phyloP scores from a whole-genome alignment of 164 flowering plant genomes.

The Piper betle region DNA sequence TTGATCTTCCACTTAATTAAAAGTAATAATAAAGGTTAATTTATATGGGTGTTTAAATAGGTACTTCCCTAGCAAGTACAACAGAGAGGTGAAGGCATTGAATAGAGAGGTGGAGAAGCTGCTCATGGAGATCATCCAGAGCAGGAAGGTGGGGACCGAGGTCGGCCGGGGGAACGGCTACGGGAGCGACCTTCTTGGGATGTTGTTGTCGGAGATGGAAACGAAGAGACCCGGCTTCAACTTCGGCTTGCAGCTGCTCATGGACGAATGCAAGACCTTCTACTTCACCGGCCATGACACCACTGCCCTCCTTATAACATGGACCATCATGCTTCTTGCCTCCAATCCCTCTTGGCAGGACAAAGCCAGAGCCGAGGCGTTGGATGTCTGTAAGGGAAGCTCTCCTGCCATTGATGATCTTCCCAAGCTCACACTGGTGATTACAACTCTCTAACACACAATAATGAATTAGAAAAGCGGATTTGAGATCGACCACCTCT shows the following conservation, averaged over 20 bases:
- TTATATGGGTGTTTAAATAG: constrained; percentile 14
- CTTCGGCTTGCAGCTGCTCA: constrained; percentile 1
- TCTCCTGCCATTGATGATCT: constrained; percentile 63
- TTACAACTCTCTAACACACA: no score
- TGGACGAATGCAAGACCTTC: constrained; percentile 26
- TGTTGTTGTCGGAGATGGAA: constrained; percentile 1
- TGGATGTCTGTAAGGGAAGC: constrained; percentile 42
- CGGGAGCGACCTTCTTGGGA: constrained; percentile 2
- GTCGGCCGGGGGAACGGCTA: background rate
- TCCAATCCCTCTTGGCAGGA: constrained; percentile 89
- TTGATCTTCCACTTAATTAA: no score
- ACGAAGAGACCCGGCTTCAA: background rate
- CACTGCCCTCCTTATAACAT: constrained; percentile 18
- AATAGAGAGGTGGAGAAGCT: constrained; percentile 2
- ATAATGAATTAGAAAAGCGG: no score
- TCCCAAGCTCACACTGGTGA: constrained; percentile 59
- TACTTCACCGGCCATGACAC: constrained; percentile 34
- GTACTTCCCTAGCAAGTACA: constrained; percentile 77
- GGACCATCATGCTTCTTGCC: constrained; percentile 65
- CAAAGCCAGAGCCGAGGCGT: constrained; percentile 52
- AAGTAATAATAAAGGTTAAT: no score
- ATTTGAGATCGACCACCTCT: no score
- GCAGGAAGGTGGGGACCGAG: constrained; percentile 24
- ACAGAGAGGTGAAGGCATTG: constrained; percentile 64
- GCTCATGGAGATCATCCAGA: constrained; percentile 3